Conservation (phyloP, 208 protist genomes). For the Acanthamoeba healyi region DNA sequence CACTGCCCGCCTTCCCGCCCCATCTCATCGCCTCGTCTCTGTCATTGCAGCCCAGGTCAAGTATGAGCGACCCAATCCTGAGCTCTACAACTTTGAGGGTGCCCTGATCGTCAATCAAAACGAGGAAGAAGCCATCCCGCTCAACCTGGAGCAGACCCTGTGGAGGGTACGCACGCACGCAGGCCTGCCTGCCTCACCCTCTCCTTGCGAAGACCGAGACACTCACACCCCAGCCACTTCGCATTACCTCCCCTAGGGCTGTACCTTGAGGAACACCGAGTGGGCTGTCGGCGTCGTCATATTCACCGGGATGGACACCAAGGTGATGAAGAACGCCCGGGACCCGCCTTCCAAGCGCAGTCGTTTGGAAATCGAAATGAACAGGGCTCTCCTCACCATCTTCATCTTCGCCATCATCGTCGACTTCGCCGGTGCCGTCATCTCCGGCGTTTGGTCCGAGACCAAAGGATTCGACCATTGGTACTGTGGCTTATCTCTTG, state of each 20-base stretch:
- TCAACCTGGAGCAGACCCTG: slow-evolving; percentile 45
- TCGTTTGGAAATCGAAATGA: slow-evolving; percentile 70
- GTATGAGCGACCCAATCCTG: slow-evolving; percentile 88
- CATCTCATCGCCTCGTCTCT: not conserved
- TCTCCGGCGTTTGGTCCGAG: not conserved
- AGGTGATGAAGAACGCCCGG: slow-evolving; percentile 82
- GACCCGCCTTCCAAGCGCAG: slow-evolving; percentile 80
- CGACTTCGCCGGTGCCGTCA: not conserved
- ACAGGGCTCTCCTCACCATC: slow-evolving; percentile 23
- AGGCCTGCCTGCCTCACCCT: not conserved
- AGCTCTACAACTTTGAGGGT: slow-evolving; percentile 88
- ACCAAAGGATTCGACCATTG: slow-evolving; percentile 36
- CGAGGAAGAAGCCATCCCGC: not conserved
- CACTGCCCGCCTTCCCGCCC: too few relatives aligned
- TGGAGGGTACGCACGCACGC: slow-evolving; percentile 10
- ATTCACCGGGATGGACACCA: slow-evolving; percentile 86
- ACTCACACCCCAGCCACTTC: too few relatives aligned
- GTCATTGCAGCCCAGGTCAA: slow-evolving; percentile 76
- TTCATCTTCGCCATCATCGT: slow-evolving; percentile 24
- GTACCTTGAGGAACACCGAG: slow-evolving; percentile 84
- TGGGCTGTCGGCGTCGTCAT: slow-evolving; percentile 85
- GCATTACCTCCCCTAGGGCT: slow-evolving; percentile 67
- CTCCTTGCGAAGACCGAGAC: too few relatives aligned
- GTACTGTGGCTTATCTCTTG: not conserved
- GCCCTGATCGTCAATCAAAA: slow-evolving; percentile 8